Evolutionary conservation across 2,329 filamentous ascomycete genomes (phyloP).

Genomic region (Xylariomycetidae sp.): DNA sequence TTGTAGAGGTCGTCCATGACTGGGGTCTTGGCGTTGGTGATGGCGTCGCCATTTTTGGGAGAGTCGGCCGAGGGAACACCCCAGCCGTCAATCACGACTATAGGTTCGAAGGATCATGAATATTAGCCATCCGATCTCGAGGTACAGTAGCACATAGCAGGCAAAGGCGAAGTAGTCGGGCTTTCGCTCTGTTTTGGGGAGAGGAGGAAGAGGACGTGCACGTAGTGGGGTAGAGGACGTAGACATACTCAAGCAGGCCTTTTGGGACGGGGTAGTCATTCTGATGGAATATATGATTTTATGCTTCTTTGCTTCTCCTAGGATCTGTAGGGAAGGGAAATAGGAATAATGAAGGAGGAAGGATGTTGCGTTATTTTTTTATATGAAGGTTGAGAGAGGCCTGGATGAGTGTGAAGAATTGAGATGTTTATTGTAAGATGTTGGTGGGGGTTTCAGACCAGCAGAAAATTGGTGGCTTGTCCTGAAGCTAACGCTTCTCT

Average conservation of each 20-base stretch:
- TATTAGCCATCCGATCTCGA: slow-evolving; percentile 54
- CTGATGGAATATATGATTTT: slow-evolving; percentile 18
- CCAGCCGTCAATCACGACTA: slow-evolving; percentile 98
- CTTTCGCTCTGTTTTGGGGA: slow-evolving; percentile 10
- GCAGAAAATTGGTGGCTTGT: no score
- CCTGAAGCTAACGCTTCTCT: no score
- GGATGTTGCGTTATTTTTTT: slow-evolving; percentile 30
- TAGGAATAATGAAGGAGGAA: no score
- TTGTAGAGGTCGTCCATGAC: slow-evolving; percentile 90
- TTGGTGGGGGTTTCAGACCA: slow-evolving; percentile 13
- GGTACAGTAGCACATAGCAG: slow-evolving; percentile 50
- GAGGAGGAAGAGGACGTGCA: slow-evolving; percentile 13
- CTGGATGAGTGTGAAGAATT: slow-evolving; percentile 16
- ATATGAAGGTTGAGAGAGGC: no score
- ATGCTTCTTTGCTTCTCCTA: no score
- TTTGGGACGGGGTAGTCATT: slow-evolving; percentile 54
- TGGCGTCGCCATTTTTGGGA: slow-evolving; percentile 87
- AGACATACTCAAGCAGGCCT: slow-evolving; percentile 59
- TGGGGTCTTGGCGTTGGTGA: slow-evolving; percentile 87
- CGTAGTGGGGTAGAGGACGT: slow-evolving; percentile 25
- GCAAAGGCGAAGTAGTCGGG: slow-evolving; percentile 38
- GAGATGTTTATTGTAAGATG: slow-evolving; percentile 20
- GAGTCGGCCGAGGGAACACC: slow-evolving; percentile 78
- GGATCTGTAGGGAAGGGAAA: no score
- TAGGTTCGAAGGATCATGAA: slow-evolving; percentile 15